Base-by-base conservation (phyloP, 176 grass and related monocot species). In the Eremochloa ophiuroides region DNA sequence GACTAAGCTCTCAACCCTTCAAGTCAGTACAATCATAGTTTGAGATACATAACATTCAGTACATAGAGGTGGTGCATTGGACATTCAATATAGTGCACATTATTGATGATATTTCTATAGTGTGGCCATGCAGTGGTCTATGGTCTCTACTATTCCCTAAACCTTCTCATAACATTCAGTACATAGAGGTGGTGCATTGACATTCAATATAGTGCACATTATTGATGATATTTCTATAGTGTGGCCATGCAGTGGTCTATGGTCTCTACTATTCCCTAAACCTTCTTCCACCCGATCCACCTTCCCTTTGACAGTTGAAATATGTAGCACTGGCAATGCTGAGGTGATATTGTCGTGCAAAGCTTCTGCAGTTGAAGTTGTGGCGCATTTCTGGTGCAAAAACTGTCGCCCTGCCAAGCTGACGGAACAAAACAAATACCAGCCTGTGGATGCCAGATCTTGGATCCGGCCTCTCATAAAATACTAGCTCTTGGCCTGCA, bases 271-370 rank as follows among this genome's bases (percentile, higher is more conserved):
- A 58, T 14, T 41, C 82, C 61, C 58, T 73, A 56, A 93, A 90
- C 75, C 89, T 86, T 65, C 91, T 66, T 77, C 94, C 94, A 8
- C 89, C 91, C 0, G 79, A 87, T 34, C 94, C 91, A 29, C 73
- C 81, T 73, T 94, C 94, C 84, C 89, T 83, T 85, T 94, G 94
- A 83, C 89, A 97, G 50, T 91, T 91, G 84, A 91, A 97, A 69
- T 93, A 91, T 76, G 81, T 80, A 30, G 84, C 88, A n/a, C 81
- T 71, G 1, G 76, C 89, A 14, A 82, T 66, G n/a, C 68, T 88
- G 26, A 94, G 94, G 37, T 97, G 88, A 62, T 97, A 48, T 56
- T 91, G 81, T 4, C 33, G 68, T 47, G 87, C 86, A 37, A 94
- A 91, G 59, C 11, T 85, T 55, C 74, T 89, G 78, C 83, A 83